Base-by-base conservation (phyloP, 352 stramenopile species). In the Globisporangium parvum region DNA sequence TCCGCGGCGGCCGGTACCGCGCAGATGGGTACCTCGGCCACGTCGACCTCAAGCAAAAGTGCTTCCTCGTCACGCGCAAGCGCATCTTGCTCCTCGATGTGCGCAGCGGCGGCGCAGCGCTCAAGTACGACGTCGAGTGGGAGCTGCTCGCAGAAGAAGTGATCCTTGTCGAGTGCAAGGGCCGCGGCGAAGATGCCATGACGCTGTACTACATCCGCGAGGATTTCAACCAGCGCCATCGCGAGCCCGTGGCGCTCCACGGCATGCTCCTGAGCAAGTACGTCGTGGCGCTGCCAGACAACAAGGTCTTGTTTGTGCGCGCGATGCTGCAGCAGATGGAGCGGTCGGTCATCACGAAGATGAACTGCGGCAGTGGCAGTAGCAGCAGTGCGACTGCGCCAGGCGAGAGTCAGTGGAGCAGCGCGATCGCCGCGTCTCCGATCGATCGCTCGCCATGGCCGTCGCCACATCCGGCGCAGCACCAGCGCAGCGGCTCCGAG, bases 291-390 rank as follows among this genome's bases (percentile, higher is more conserved):
- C 42, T 95, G 11, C 81, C 85, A 23, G 76, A 87, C 37, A 85
- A 71, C 24, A 88, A 91, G 55, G 70, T 90, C 21, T 49, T 92
- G 21, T 95, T 92, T 51, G 70, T 95, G 18, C 76, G 77, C 31
- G 85, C 84, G 1, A 95, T 93, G 83, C 67, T 95, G 23, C 83
- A 95, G 58, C 85, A 93, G 56, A 83, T 91, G 53, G 83, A 93
- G 53, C 79, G 80, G 2, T 86, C 80, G 37, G 59, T 89, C 33
- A 67, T 88, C 11, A 85, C 82, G 2, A 84, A 87, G 56, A 79
- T 77, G 63, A 75, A 82, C 53, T 71, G 65, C 31, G 20, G 37
- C 26, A 42, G 53, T 21, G 54, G 57, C 26, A 42, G 53, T 21
- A 52, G 57, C 26, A 11, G 21, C 39, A 12, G 50, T 39, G 11